These are phyloP conservation scores for Arabidopsis thaliana DNA, from an alignment of 345 rosid genomes.

Conservation along the genomic window TAIR10.1 NC_003075.7:8945001-8945500, in stretches of 20 bases:
- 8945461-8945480: slow-evolving; percentile 8
- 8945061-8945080: neutral
- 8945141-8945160: neutral
- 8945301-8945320: no score
- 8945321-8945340: neutral
- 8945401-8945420: no score
- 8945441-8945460: neutral
- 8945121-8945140: neutral
- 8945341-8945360: neutral
- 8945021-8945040: neutral
- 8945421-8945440: neutral
- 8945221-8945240: no score
- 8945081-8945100: neutral
- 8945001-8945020: neutral
- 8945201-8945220: neutral
- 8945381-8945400: neutral
- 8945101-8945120: neutral
- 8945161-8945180: neutral
- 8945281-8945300: no score
- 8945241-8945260: neutral
- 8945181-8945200: neutral
- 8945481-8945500: neutral
- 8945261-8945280: no score
- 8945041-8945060: neutral
- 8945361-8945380: neutral